Percentiles rank a stretch among this genome's conserved stretches.
phyloP scores from a whole-genome alignment of 228 moss, liverwort and hornwort species.

The Sphagnum magellanicum region DNA sequence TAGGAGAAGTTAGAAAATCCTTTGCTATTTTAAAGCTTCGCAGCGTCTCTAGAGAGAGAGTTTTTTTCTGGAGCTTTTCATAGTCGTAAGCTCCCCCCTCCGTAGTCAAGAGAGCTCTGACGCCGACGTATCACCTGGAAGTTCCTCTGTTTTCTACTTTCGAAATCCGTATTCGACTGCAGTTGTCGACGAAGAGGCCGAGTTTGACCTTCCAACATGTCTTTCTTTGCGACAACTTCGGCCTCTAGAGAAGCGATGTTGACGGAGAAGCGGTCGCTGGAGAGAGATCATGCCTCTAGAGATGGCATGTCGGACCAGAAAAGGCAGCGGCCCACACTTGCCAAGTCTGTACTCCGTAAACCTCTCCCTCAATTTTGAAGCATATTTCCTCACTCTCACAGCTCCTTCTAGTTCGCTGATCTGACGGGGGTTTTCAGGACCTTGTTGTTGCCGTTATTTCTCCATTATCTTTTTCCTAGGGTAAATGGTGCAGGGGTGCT shows the following conservation, averaged over 20 bases:
- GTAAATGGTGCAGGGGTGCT: no score
- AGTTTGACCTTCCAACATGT: conserved; percentile 12
- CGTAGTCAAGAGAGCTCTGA: no score
- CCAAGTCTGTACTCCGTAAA: conserved; percentile 18
- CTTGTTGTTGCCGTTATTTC: not conserved
- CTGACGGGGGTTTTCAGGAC: not conserved
- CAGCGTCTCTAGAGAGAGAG: no score
- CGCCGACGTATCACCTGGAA: no score
- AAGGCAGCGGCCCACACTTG: conserved; percentile 46
- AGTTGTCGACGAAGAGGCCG: no score
- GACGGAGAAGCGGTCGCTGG: conserved; percentile 34
- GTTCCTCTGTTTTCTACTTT: no score
- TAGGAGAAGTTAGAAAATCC: no score
- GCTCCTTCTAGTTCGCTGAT: not conserved
- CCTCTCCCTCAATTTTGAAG: not conserved
- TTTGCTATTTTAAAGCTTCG: no score
- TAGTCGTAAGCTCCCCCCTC: no score
- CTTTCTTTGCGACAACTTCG: conserved; percentile 31
- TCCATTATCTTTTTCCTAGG: not conserved
- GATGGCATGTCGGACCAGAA: conserved; percentile 65
- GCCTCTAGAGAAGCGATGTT: conserved; percentile 37
- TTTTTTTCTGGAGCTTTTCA: no score
- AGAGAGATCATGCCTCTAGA: conserved; percentile 14
- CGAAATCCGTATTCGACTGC: no score
- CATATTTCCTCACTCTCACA: not conserved